Evolutionary conservation across 2,329 filamentous ascomycete species (phyloP), one percentile per base, ranked within the genome.

Genomic region (Metarhizium sp.): DNA sequence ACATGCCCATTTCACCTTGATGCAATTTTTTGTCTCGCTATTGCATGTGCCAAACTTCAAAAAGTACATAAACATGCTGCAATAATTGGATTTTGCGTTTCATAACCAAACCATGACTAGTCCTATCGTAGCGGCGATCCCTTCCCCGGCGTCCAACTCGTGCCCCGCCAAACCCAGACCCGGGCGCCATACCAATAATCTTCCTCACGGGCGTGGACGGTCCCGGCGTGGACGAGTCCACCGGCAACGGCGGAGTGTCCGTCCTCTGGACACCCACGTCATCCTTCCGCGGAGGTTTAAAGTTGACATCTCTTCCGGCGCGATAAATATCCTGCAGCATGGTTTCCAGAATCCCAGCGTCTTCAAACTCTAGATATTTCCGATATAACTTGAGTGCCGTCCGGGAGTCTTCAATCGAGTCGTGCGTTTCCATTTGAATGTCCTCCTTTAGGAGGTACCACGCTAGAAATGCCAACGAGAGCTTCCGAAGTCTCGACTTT

Each of bases 401-500:
- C 30, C 88, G 81, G 0, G 94, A 92, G 69, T 99, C 94, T 70
- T 97, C 94, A 62, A 99, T 95, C 11, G 87, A 92, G 71, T 99
- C 94, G 71, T 99, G 95, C 6, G 86, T 90, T 61, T 90, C 88
- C 65, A 90, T 80, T 71, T 99, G 95, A 58, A 99, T 96, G 65
- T 92, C 90, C 70, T 97, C 90, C 64, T 91, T 91, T 46, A 99
- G 83, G 8, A 99, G 79, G 53, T 86, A 85, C 87, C 91, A 96
- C 0, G 94, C 92, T 18, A 99, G 74, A 68, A 96, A 97, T 32
- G 92, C 88, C 20, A 99, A 78, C 7, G 88, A 94, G 2, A 99
- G 81, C 66, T 92, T 94, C n/a, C 95, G 85, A 53, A 90, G 81
- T 36, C 90, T 86, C 16, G 82, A 79, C 55, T 87, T 84, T 57